Evolutionary conservation across 345 rosid species (phyloP), one percentile per base, ranked within the genome.

Genomic region (Garcia nutans): DNA sequence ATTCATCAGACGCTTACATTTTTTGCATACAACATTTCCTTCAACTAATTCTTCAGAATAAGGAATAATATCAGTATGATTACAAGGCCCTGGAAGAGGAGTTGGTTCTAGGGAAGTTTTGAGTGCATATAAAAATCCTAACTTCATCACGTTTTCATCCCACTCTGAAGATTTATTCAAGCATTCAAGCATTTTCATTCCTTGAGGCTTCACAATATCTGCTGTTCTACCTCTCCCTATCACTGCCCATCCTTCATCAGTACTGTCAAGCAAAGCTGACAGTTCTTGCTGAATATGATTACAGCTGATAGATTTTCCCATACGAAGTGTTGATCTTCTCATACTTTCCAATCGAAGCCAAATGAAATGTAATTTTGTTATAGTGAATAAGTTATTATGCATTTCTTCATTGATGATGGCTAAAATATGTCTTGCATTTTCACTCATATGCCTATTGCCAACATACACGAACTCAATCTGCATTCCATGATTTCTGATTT

Each of bases 281-380:
- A 85, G 84, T 73, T 86, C 86, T 76, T 64, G 59, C 23, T 87
- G 82, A 17, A 88, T 79, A 44, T 83, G 89, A 82, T 88, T 89
- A 1, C 77, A 61, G 50, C 80, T 42, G 23, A 75, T 73, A 16
- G 64, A 52, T 68, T 84, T 72, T 44, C 76, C 82, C 56, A 79
- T 76, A 50, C 72, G 78, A 31, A 84, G 78, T 68, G 76, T 86
- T 0, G 94, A 92, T 77, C 85, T 83, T 74, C 86, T 84, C 80
- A 93, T 86, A 60, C 97, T 82, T 70, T 87, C 89, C 66, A 93
- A 59, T 26, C 97, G 87, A 33, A 83, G 77, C 97, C 97, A 93
- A 70, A 93, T 90, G 82, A 82, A 87, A 41, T 78, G 81, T 54
- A 89, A 44, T 57, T 86, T 78, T 33, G 86, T 81, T 12, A 74